Evolutionary conservation across 768 basidiomycete genomes (phyloP), one percentile per base, ranked within the genome.

Genomic region (Pisolithus tinctorius): DNA sequence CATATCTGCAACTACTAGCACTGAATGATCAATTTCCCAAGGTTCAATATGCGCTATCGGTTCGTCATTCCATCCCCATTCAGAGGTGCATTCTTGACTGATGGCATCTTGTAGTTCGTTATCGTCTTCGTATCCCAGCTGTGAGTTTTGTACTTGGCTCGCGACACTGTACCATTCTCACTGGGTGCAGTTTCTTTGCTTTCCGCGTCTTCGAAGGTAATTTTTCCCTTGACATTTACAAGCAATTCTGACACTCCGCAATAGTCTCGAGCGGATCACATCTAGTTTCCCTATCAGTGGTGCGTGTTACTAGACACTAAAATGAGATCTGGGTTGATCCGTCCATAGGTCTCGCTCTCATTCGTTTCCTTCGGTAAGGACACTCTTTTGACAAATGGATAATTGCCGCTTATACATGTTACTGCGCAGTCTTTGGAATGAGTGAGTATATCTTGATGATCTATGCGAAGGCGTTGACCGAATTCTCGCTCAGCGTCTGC

Each of bases 11-110:
- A 31, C 7, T 1, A 3, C 11, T 25, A 14, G 10, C 25, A 26
- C 36, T 57, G 30, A 51, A 54, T 46, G 9, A 34, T 6, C 27
- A 17, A n/a, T n/a, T 42, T 44, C 5, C 17, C 11, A 53, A 67
- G 67, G 16, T 58, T 34, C 65, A 69, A 34, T 58, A 58, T 36
- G 20, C 61, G 40, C 10, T 67, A 10, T 65, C 61, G 17, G 66
- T 67, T 31, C 4, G 60, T 29, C 8, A 27, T 44, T 6, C 4
- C 26, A 14, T 27, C 27, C 4, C 16, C 26, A 11, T 25, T 6
- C 16, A 13, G 1, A 6, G 27, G 25, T 26, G 16, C 14, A 44
- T 26, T 26, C 14, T 27, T 40, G 25, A 45, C 26, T 13, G 6
- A 14, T 37, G 37, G 27, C 17, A 6, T 44, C 20, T 5, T 29